phyloP scores from a whole-genome alignment of 2,329 filamentous ascomycete species.

The Trichoderma sp. region DNA sequence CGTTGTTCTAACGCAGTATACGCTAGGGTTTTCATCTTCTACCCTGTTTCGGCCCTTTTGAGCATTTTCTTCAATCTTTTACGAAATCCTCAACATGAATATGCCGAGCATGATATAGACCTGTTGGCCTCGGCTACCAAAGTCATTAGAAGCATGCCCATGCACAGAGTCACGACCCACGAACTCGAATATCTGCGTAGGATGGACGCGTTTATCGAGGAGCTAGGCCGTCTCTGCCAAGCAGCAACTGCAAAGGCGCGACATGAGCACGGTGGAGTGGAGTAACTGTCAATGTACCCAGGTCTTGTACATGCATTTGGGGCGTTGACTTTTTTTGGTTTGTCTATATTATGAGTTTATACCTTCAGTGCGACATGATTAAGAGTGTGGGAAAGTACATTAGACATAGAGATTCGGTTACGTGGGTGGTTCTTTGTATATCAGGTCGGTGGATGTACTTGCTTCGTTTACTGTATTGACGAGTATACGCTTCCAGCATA shows the following conservation, averaged over 20 bases:
- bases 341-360: neutral
- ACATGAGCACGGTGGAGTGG: neutral
- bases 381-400: neutral
- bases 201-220: conserved; percentile 46
- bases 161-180: conserved; percentile 30
- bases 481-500: neutral
- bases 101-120: conserved; percentile 47
- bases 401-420: neutral
- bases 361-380: neutral
- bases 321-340: neutral
- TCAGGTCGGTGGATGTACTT: no score
- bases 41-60: conserved; percentile 56
- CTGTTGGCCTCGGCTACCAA: conserved; percentile 45
- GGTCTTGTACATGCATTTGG: neutral
- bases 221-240: conserved; percentile 44
- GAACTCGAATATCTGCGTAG: conserved; percentile 44
- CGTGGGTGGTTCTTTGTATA: neutral
- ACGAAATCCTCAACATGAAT: conserved; percentile 45
- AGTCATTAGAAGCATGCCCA: conserved; percentile 46
- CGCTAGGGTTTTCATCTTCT: conserved; percentile 55
- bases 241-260: conserved; percentile 35
- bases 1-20: neutral
- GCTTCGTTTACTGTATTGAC: neutral
- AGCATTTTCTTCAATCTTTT: conserved; percentile 58
- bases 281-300: neutral